A percentile compares a stretch with the other conserved stretches of the same genome.
phyloP scores from a whole-genome alignment of 208 protist species.

The Leishmania arabica region DNA sequence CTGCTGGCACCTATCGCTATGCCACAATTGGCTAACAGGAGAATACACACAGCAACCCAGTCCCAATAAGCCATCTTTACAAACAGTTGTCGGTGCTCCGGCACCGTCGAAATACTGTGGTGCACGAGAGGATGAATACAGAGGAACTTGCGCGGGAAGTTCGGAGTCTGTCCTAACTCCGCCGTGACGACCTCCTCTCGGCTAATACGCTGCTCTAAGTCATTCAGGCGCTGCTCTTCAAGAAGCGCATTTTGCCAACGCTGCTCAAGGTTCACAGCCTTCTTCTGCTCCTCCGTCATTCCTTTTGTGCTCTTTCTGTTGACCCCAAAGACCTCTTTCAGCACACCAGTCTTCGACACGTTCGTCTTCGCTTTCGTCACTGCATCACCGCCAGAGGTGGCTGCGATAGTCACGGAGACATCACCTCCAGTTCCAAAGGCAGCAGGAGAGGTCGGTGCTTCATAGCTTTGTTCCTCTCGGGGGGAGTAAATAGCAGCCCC shows the following conservation, averaged over 20 bases:
- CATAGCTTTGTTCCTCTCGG: slow-evolving; percentile 16
- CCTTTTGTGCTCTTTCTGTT: slow-evolving; percentile 53
- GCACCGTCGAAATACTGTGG: slow-evolving; percentile 55
- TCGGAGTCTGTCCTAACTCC: slow-evolving; percentile 34
- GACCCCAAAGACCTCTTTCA: slow-evolving; percentile 45
- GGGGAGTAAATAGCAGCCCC: slow-evolving; percentile 26
- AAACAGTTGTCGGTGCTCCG: slow-evolving; percentile 41
- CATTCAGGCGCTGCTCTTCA: slow-evolving; percentile 68
- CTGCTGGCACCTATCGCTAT: slow-evolving; percentile 50
- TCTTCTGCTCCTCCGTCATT: slow-evolving; percentile 48
- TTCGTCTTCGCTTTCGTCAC: slow-evolving; percentile 8
- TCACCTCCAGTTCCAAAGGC: slow-evolving; percentile 27
- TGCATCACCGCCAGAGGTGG: neutral
- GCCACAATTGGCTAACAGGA: slow-evolving; percentile 54
- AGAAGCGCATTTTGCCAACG: slow-evolving; percentile 69
- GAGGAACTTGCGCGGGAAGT: slow-evolving; percentile 77
- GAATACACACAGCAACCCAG: slow-evolving; percentile 65
- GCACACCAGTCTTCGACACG: slow-evolving; percentile 25
- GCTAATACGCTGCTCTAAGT: slow-evolving; percentile 38
- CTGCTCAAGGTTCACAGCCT: slow-evolving; percentile 42
- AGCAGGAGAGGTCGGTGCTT: slow-evolving; percentile 14
- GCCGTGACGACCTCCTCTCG: slow-evolving; percentile 25
- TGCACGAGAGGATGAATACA: slow-evolving; percentile 74
- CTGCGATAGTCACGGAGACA: neutral
- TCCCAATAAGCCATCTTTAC: slow-evolving; percentile 64